Percentiles rank a stretch among this genome's conserved stretches.
Conservation (phyloP, 495 filamentous ascomycete species). For the Neurospora cerealis region DNA sequence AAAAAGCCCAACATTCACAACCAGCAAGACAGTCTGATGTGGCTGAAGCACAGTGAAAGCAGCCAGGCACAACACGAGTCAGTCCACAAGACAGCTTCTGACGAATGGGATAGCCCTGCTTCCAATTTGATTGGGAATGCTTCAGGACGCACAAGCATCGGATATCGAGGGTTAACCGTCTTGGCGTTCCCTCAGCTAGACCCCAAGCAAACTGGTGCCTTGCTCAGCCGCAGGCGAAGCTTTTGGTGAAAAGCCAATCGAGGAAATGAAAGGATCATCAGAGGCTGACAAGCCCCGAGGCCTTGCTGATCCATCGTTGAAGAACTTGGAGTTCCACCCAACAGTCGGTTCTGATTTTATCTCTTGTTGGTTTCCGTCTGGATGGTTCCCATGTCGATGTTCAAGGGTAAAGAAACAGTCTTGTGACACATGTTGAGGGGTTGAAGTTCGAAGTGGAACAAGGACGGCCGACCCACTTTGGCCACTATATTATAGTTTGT, state of each 20-base stretch:
- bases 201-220: not conserved
- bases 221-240: not conserved
- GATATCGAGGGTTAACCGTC: not conserved
- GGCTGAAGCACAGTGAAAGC: not conserved
- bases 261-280: not conserved
- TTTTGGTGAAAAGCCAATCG: not conserved
- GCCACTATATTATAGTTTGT: not conserved
- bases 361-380: not conserved
- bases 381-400: not conserved
- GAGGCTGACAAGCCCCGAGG: not conserved
- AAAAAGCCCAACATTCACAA: not conserved
- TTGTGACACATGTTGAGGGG: not conserved
- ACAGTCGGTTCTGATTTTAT: not conserved
- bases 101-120: not conserved
- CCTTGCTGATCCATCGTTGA: not conserved
- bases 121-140: not conserved
- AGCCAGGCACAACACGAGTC: not conserved
- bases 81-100: not conserved
- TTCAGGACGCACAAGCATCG: not conserved
- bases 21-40: not conserved
- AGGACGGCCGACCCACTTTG: not conserved
- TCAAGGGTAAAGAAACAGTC: not conserved
- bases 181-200: not conserved
- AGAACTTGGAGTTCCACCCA: not conserved
- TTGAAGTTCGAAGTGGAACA: not conserved